Conservation (phyloP, 2,329 filamentous ascomycete species). For the Aschersonia sp. region DNA sequence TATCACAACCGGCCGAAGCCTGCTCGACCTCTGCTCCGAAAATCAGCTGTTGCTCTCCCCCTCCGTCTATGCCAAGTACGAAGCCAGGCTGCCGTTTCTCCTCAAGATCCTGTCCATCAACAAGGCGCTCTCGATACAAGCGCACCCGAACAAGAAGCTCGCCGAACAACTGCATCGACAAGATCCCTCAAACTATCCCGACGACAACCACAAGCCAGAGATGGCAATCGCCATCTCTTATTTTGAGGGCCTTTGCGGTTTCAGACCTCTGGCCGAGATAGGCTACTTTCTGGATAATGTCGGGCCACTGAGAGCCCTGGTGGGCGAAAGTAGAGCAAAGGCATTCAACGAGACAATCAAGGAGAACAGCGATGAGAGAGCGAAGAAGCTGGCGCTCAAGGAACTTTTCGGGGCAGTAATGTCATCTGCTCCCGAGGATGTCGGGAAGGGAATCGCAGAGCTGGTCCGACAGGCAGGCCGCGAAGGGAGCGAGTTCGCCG, state of each 20-base stretch:
- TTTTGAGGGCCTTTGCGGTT: conserved; percentile 92
- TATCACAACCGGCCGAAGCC: conserved; percentile 63
- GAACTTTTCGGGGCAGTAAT: conserved; percentile 67
- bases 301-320: conserved; percentile 44
- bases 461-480: conserved; percentile 57
- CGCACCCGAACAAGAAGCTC: conserved; percentile 84
- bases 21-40: conserved; percentile 76
- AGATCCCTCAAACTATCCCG: conserved; percentile 89
- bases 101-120: conserved; percentile 96
- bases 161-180: conserved; percentile 75
- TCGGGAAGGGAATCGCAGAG: conserved; percentile 41
- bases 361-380: conserved; percentile 25
- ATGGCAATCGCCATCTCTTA: conserved; percentile 97
- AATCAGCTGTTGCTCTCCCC: conserved; percentile 71
- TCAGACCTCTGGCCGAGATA: conserved; percentile 78
- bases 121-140: conserved; percentile 94
- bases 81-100: conserved; percentile 76
- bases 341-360: conserved; percentile 37
- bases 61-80: conserved; percentile 61
- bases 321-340: conserved; percentile 49
- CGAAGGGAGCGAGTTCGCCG: conserved; percentile 61
- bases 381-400: conserved; percentile 68
- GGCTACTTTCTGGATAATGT: conserved; percentile 59
- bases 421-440: conserved; percentile 52
- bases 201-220: conserved; percentile 99